Percentiles rank a stretch among this genome's conserved stretches.
Evolutionary conservation across 257 asterid genomes (phyloP).

Genomic region (Capsicum chinense): DNA sequence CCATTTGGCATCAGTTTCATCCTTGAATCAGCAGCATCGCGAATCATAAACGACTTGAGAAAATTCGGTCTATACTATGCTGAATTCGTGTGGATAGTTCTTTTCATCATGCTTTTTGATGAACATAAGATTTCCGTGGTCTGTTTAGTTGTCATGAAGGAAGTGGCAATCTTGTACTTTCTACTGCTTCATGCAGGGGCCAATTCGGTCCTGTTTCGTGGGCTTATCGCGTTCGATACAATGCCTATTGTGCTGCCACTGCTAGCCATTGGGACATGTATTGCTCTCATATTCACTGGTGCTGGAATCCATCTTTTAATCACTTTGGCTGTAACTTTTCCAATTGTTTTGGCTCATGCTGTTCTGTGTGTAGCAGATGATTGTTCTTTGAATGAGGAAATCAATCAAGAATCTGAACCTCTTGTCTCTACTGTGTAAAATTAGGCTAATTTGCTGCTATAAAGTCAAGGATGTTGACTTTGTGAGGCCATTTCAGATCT

Average conservation of each 20-base stretch:
- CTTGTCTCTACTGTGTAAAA: constrained; percentile 17
- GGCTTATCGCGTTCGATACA: constrained; percentile 38
- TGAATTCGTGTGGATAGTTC: constrained; percentile 61
- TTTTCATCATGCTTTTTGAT: constrained; percentile 66
- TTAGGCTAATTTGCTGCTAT: constrained; percentile 10
- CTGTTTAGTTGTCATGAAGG: constrained; percentile 54
- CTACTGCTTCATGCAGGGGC: constrained; percentile 55
- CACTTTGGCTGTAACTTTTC: constrained; percentile 53
- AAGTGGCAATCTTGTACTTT: constrained; percentile 52
- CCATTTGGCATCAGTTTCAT: constrained; percentile 67
- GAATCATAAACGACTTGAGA: constrained; percentile 52
- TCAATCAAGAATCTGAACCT: constrained; percentile 10
- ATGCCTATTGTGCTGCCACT: constrained; percentile 45
- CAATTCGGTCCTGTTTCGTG: constrained; percentile 45
- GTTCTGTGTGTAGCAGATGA: constrained; percentile 48
- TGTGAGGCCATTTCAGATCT: background rate
- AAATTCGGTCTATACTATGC: constrained; percentile 49
- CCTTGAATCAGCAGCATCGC: constrained; percentile 59
- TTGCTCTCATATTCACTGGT: constrained; percentile 47
- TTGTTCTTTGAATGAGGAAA: constrained; percentile 32
- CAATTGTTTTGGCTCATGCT: constrained; percentile 55
- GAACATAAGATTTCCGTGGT: constrained; percentile 59
- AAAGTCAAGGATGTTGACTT: constrained; percentile 30
- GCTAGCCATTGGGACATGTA: constrained; percentile 36
- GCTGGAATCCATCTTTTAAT: constrained; percentile 61